A percentile compares a stretch with the other conserved stretches of the same genome.
Conservation (phyloP, 2,329 filamentous ascomycete species). For the Aspergillus tamarii region DNA sequence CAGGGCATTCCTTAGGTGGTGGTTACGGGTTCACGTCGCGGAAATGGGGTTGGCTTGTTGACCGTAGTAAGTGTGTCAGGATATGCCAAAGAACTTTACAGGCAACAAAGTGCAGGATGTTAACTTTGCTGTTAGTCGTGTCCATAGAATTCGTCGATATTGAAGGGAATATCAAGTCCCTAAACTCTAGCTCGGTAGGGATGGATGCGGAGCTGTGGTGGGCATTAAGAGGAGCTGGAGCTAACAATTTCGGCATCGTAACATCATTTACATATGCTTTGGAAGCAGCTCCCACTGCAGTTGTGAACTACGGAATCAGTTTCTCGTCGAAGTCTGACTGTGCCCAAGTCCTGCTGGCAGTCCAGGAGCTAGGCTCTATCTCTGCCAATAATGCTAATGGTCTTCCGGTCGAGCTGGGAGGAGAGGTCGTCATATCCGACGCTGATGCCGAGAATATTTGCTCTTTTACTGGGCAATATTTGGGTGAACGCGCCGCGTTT, state of each 20-base stretch:
- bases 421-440: neutral
- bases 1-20: slow-evolving; percentile 10
- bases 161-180: neutral
- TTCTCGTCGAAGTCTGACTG: slow-evolving; percentile 10
- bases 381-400: neutral
- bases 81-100: neutral
- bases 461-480: slow-evolving; percentile 1
- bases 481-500: slow-evolving; percentile 1
- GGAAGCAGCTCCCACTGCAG: slow-evolving; percentile 6
- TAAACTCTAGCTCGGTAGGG: slow-evolving; percentile 2
- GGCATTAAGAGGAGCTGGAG: slow-evolving; percentile 12
- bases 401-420: slow-evolving; percentile 4
- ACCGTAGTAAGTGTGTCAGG: slow-evolving; percentile 4
- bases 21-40: slow-evolving; percentile 11
- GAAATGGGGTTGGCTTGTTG: slow-evolving; percentile 15
- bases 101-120: neutral
- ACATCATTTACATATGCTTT: slow-evolving; percentile 10
- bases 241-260: slow-evolving; percentile 14
- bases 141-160: slow-evolving; percentile 7
- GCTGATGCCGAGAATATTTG: neutral
- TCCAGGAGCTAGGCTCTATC: slow-evolving; percentile 7
- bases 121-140: neutral
- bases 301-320: slow-evolving; percentile 10
- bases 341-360: slow-evolving; percentile 5
- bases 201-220: slow-evolving; percentile 11